Conservation (phyloP, 441 rosid genomes). For the Populus hybrid region DNA sequence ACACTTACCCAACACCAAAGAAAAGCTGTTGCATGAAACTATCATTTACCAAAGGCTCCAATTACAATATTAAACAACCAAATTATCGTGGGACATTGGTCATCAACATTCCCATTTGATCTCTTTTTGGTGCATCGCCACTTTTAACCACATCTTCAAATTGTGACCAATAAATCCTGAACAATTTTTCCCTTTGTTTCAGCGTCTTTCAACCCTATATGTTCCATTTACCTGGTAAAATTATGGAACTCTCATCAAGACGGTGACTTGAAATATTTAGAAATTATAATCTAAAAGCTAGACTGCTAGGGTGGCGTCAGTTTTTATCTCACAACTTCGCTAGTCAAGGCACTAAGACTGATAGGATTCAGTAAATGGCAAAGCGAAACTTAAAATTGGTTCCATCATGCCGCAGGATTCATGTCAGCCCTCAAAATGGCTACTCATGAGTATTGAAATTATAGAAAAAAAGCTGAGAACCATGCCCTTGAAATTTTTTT, state of each 20-base stretch:
- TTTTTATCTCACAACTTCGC: background rate
- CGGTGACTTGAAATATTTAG: background rate
- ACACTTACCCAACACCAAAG: background rate
- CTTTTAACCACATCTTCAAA: background rate
- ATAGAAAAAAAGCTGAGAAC: background rate
- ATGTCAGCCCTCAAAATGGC: background rate
- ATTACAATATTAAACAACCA: background rate
- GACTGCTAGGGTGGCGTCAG: background rate
- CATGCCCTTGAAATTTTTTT: background rate
- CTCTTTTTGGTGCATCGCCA: background rate
- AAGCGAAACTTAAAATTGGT: background rate
- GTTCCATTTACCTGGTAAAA: background rate
- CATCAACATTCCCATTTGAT: background rate
- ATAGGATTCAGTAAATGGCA: background rate
- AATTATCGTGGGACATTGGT: background rate
- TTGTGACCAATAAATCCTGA: background rate
- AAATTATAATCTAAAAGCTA: background rate
- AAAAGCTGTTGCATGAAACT: background rate
- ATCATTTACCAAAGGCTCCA: background rate
- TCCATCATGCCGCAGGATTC: conserved; percentile 6
- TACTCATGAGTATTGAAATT: background rate
- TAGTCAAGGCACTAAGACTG: conserved; percentile 1
- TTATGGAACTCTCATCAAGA: background rate
- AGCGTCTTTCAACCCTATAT: background rate
- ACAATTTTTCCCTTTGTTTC: background rate